Conservation (phyloP, 306 rosid species). For the Prunus campanulata region DNA sequence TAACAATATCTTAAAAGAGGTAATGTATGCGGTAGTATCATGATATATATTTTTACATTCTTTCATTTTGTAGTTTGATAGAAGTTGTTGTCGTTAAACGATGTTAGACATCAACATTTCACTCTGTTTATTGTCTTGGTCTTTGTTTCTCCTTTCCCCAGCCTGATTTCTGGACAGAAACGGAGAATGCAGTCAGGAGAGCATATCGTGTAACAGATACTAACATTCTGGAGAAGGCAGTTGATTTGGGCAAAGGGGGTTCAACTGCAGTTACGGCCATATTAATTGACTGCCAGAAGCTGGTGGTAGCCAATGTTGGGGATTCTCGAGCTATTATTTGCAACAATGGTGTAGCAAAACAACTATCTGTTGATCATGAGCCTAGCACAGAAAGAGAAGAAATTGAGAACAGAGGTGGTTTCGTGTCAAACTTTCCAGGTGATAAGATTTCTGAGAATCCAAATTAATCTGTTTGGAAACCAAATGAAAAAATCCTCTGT, state of each 20-base stretch:
- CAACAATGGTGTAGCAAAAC: constrained; percentile 66
- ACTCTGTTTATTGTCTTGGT: not conserved
- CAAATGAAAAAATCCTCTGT: not conserved
- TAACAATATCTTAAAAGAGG: constrained; percentile 81
- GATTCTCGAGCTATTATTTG: constrained; percentile 90
- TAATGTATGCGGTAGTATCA: constrained; percentile 9
- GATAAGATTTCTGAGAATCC: constrained; percentile 7
- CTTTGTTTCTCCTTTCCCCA: constrained; percentile 19
- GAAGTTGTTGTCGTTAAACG: not conserved
- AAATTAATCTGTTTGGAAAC: not conserved
- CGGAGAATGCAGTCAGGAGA: constrained; percentile 59
- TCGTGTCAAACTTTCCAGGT: constrained; percentile 96
- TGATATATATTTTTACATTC: not conserved
- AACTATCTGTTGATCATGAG: constrained; percentile 86
- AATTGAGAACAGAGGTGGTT: constrained; percentile 85
- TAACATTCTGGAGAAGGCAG: constrained; percentile 66
- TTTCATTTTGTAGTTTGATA: not conserved
- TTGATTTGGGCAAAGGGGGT: constrained; percentile 83
- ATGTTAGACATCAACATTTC: not conserved
- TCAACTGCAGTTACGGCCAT: constrained; percentile 99
- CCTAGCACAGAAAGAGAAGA: constrained; percentile 57
- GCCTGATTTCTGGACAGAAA: constrained; percentile 80
- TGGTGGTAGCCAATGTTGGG: constrained; percentile 86
- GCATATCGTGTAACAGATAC: constrained; percentile 74
- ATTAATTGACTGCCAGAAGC: constrained; percentile 68